Conservation (phyloP, 805 yeast genomes). For the Maudiozyma saulgeensis region DNA sequence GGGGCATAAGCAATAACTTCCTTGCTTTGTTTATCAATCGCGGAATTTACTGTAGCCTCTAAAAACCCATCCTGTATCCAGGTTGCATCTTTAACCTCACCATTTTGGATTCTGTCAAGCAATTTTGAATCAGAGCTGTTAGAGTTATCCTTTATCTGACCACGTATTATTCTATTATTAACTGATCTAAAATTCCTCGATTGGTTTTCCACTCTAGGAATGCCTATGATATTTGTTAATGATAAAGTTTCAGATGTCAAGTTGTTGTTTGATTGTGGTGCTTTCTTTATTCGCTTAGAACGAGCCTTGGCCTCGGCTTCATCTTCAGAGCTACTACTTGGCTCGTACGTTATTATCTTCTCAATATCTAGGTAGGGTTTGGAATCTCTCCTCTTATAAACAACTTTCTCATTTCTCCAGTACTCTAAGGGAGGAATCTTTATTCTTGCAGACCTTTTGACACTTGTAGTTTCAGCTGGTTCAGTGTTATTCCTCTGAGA, state of each 20-base stretch:
- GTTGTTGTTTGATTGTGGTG: neutral
- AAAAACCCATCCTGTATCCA: conserved; percentile 26
- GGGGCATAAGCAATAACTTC: conserved; percentile 55
- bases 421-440: conserved; percentile 64
- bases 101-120: conserved; percentile 16
- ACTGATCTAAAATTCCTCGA: neutral
- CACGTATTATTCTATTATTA: neutral
- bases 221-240: neutral
- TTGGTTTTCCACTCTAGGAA: neutral
- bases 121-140: conserved; percentile 15
- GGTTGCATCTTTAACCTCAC: conserved; percentile 15
- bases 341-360: conserved; percentile 42
- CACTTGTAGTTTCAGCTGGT: conserved; percentile 18
- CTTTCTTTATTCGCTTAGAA: neutral
- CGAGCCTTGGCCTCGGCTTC: neutral
- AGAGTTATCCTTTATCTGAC: neutral
- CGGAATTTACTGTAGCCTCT: conserved; percentile 23
- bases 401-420: conserved; percentile 75
- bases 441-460: conserved; percentile 57
- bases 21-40: conserved; percentile 15
- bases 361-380: conserved; percentile 46
- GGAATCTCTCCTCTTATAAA: conserved; percentile 38
- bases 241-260: neutral
- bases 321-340: conserved; percentile 12
- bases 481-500: neutral